phyloP scores from a whole-genome alignment of 208 protist genomes.

The Acanthamoeba royreba region DNA sequence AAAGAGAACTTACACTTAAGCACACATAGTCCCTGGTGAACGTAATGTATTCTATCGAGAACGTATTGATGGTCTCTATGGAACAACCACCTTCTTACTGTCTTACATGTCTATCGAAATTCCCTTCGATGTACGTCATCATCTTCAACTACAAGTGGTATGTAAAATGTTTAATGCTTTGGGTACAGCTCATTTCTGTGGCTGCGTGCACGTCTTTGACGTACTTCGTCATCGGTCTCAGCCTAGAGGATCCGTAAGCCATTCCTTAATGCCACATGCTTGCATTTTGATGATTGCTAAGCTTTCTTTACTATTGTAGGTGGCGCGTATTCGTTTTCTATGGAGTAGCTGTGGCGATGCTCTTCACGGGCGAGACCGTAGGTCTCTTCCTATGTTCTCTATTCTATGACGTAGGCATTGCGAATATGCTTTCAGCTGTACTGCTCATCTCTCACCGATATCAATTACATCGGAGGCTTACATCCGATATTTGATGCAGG shows the following conservation, averaged over 20 bases:
- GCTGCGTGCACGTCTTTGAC: background rate
- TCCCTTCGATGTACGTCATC: conserved; percentile 13
- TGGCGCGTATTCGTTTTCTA: conserved; percentile 17
- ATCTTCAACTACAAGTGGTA: too few species aligned
- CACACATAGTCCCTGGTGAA: background rate
- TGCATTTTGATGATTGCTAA: too few species aligned
- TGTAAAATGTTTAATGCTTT: too few species aligned
- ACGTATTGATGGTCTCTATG: conserved; percentile 40
- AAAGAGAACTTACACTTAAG: too few species aligned
- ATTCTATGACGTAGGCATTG: conserved; percentile 50
- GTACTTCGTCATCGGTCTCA: background rate
- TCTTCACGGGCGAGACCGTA: conserved; percentile 47
- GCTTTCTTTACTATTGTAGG: too few species aligned
- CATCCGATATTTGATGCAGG: too few species aligned
- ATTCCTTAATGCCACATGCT: background rate
- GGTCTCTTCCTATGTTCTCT: conserved; percentile 51
- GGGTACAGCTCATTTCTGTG: background rate
- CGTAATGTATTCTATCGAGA: conserved; percentile 50
- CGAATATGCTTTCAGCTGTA: background rate
- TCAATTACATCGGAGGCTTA: too few species aligned
- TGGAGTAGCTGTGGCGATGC: background rate
- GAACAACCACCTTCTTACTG: conserved; percentile 3
- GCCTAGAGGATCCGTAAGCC: background rate
- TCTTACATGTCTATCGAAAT: conserved; percentile 44
- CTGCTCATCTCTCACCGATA: background rate